Base-by-base conservation (phyloP, 495 filamentous ascomycete species). In the Talaromyces ruber region DNA sequence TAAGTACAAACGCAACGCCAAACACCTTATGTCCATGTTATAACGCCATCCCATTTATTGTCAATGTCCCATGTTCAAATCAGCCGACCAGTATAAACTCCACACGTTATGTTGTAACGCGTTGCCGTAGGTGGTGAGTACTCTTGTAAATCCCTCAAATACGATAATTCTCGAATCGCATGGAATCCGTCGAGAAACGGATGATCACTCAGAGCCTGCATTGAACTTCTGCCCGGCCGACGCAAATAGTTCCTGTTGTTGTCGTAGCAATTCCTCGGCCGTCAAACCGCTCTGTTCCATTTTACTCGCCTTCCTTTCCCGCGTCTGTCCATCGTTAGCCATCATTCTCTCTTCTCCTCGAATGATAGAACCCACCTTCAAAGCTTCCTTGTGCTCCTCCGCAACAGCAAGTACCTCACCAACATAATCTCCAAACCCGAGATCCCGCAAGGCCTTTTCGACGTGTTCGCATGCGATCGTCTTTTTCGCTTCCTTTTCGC, bases 381-480 rank as follows among this genome's bases (percentile, higher is more conserved):
- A 82, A 59, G 90, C 87, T 67, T 96, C 92, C 72, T 93, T 95
- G 68, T 96, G 91, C 65, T 97, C 91, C 55, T 88, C 87, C 6
- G 93, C 94, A 5, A 94, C 91, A 58, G 91, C 88, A 39, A 94
- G 74, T 3, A 98, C 90, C 56, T 91, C 89, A 8, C 85, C 81
- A 16, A 98, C 86, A 66, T 97, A 98, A 30, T 97, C 93, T 16
- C 84, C 79, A 69, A 97, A 98, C 0, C 93, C 94, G 16, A 98
- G 84, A 66, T 95, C 88, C 58, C 88, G 85, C 43, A 98, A 79
- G 4, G 95, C 95, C 68, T 91, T 91, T 66, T 93, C 92, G 65
- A 98, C 93, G 75, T 98, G 94, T 68, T 98, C 94, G 65, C 89
- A 92, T 0, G 92, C 93, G 60, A 98, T 98, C 0, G 94, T 98